These are phyloP conservation scores for Diaporthe aspalathi DNA, from an alignment of 2,329 filamentous ascomycete species.

Conservation along the genomic window DNA sequence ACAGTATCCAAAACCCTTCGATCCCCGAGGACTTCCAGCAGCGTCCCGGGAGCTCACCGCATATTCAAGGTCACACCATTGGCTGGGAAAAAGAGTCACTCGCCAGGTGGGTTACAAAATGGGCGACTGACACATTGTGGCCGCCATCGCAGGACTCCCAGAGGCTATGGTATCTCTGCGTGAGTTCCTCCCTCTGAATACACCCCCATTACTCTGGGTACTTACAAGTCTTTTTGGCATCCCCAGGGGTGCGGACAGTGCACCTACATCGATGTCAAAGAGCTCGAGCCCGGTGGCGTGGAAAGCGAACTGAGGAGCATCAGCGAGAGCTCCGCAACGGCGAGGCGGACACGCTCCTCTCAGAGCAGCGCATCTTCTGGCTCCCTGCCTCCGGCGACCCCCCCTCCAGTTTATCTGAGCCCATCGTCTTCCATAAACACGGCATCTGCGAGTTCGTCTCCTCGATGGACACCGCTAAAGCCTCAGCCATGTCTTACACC, in stretches of 20 bases:
- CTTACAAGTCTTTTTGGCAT: neutral
- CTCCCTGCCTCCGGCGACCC: neutral
- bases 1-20: neutral
- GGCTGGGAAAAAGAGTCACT: neutral
- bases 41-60: neutral
- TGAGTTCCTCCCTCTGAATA: neutral
- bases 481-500: neutral
- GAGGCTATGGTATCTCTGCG: slow-evolving; percentile 15
- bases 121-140: neutral
- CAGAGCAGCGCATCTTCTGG: neutral
- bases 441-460: neutral
- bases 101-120: neutral
- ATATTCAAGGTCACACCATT: neutral
- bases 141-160: neutral
- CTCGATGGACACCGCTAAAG: neutral
- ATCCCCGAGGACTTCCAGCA: neutral
- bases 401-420: neutral
- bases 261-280: slow-evolving; percentile 5
- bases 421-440: neutral
- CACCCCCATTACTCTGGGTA: neutral
- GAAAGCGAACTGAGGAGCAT: neutral
- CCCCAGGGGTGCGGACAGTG: neutral
- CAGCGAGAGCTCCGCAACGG: neutral
- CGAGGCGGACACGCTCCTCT: neutral
- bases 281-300: neutral